Base-by-base conservation (phyloP, 495 filamentous ascomycete species). In the Podospora bellae-mahoneyi region DNA sequence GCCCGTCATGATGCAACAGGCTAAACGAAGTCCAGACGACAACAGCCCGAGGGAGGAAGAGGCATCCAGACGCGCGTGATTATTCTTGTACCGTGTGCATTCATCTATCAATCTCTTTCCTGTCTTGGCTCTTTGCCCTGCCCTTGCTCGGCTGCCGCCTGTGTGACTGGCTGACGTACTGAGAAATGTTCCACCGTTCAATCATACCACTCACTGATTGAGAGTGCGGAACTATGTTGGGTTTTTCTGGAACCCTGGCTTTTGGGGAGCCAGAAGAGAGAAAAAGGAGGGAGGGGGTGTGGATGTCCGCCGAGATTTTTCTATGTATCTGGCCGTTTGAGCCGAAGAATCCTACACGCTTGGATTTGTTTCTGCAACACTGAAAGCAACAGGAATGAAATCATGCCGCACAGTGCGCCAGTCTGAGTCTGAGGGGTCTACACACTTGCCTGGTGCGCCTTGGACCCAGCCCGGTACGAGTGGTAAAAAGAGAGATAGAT, bases 351-450 rank as follows among this genome's bases (percentile, higher is more conserved):
- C 55, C 26, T 19, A 5, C 23, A 23, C 23, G 23, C 58, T 48
- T 58, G 23, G 23, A 64, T 69, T 62, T 63, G 68, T 69, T 69
- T 69, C 63, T 48, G 39, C 39, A 48, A 48, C 39, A 13, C 39
- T 48, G 39, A 48, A 48, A 48, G 54, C 27, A 18, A 60, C 64
- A 44, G 64, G 64, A 66, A 60, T 69, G 68, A 55, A 62, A 66
- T 69, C 68, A 64, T 69, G 60, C 64, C 64, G 68, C 68, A 66
- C 64, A 69, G 68, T 28, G 62, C 61, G 63, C 63, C 63, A 27
- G n/a, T 55, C 32, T 27, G 6, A 48, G 44, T 10, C 62, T 23
- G 23, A 23, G 23, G 23, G 23, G 23, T 23, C 53, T n/a, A 63
- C 56, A 13, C 65, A 54, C 26, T 70, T 34, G 10, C 30, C 30